These are phyloP conservation scores for Tothia fuscella DNA, from an alignment of 2,329 filamentous ascomycete species.

Conservation along the genomic window DNA sequence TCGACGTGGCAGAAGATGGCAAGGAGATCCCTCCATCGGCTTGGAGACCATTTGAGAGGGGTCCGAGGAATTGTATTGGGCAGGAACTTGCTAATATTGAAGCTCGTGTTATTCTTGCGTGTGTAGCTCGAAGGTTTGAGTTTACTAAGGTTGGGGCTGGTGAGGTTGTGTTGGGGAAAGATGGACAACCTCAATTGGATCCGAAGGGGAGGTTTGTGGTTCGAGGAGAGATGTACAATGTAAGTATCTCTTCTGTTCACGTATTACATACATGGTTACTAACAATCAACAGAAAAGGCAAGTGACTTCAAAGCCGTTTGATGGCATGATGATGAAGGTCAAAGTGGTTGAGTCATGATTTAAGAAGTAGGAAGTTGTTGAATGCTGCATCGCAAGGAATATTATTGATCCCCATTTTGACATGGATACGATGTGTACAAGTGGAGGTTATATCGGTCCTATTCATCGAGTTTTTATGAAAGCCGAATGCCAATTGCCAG, in stretches of 20 bases:
- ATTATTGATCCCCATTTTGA: too few relatives aligned
- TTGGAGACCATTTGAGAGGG: constrained; percentile 29
- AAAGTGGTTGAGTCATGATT: constrained; percentile 3
- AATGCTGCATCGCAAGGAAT: too few relatives aligned
- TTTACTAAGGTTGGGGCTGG: constrained; percentile 25
- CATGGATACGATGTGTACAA: too few relatives aligned
- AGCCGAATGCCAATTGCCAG: too few relatives aligned
- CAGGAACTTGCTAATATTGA: constrained; percentile 26
- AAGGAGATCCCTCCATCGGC: constrained; percentile 12
- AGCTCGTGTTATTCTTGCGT: constrained; percentile 20
- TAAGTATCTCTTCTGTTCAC: too few relatives aligned
- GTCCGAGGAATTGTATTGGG: constrained; percentile 26
- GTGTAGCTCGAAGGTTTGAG: constrained; percentile 20
- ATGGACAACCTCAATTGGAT: constrained; percentile 18
- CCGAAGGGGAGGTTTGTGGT: constrained; percentile 20
- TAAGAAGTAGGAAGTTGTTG: too few relatives aligned
- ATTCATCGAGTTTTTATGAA: too few relatives aligned
- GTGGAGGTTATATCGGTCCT: too few relatives aligned
- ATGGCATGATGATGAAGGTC: constrained; percentile 12
- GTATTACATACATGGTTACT: too few relatives aligned
- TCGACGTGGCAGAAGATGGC: background rate
- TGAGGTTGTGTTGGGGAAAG: constrained; percentile 18
- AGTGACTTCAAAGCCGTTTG: constrained; percentile 7
- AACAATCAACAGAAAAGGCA: too few relatives aligned
- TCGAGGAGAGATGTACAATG: constrained; percentile 21